phyloP scores from a whole-genome alignment of 768 basidiomycete species.

The Crassisporium funariophilum region DNA sequence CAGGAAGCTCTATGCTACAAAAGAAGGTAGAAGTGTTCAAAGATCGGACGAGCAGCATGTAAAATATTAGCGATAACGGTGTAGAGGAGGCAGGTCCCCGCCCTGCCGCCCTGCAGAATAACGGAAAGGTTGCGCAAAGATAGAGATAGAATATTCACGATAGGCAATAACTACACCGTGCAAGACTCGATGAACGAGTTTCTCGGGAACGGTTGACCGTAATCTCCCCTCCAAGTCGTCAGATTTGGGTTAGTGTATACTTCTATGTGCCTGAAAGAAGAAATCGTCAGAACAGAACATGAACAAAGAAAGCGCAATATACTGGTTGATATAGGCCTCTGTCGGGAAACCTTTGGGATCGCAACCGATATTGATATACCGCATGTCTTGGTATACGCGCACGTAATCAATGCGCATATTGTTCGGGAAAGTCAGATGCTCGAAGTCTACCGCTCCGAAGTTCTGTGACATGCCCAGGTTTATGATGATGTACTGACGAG shows the following conservation, averaged over 20 bases:
- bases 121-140: background rate
- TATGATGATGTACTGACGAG: conserved; percentile 73
- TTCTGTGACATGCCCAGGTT: conserved; percentile 86
- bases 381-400: conserved; percentile 82
- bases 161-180: background rate
- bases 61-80: no score
- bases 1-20: no score
- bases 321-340: conserved; percentile 75
- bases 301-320: conserved; percentile 4
- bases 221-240: conserved; percentile 74
- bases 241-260: conserved; percentile 88
- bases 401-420: conserved; percentile 84
- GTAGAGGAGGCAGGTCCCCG: no score
- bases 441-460: conserved; percentile 72
- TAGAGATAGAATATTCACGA: no score
- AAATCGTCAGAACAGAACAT: no score
- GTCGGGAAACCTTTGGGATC: conserved; percentile 83
- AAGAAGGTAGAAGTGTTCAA: no score
- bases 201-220: conserved; percentile 67
- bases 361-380: conserved; percentile 79
- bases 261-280: conserved; percentile 56
- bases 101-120: no score
- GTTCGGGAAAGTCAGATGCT: conserved; percentile 73
- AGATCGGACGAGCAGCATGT: no score
- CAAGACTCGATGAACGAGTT: conserved; percentile 41